Evolutionary conservation across 1,284 basidiomycete genomes (phyloP).

Genomic region (Heimioporus retisporus): DNA sequence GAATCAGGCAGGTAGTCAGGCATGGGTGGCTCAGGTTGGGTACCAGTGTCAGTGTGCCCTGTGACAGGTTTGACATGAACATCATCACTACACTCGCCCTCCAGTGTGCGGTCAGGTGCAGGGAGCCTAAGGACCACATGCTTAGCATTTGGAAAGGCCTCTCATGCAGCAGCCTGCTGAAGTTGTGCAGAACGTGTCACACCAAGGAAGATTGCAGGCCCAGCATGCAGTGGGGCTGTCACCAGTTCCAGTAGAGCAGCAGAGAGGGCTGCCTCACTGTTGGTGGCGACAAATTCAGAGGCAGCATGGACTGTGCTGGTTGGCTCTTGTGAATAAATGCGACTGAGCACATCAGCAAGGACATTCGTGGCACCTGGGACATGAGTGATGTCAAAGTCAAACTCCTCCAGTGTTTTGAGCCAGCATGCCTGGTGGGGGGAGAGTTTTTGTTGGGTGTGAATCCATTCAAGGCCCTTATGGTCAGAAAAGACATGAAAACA

Average conservation of each 20-base stretch:
- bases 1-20: too few relatives aligned
- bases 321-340: not conserved
- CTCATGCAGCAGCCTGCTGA: not conserved
- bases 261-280: not conserved
- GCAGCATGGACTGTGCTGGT: not conserved
- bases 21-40: too few relatives aligned
- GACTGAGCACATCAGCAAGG: not conserved
- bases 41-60: too few relatives aligned
- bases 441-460: not conserved
- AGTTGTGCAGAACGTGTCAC: not conserved
- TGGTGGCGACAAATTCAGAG: not conserved
- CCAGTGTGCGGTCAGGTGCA: not conserved
- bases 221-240: not conserved
- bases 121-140: not conserved
- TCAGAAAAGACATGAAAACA: slow-evolving; percentile 48
- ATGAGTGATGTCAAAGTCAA: not conserved
- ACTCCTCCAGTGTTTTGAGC: not conserved
- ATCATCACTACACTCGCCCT: not conserved
- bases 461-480: slow-evolving; percentile 44
- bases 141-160: not conserved
- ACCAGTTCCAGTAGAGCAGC: not conserved
- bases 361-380: not conserved
- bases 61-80: too few relatives aligned
- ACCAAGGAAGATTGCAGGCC: not conserved
- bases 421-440: not conserved